Base-by-base conservation (phyloP, 805 yeast species). In the Ogataea minuta region DNA sequence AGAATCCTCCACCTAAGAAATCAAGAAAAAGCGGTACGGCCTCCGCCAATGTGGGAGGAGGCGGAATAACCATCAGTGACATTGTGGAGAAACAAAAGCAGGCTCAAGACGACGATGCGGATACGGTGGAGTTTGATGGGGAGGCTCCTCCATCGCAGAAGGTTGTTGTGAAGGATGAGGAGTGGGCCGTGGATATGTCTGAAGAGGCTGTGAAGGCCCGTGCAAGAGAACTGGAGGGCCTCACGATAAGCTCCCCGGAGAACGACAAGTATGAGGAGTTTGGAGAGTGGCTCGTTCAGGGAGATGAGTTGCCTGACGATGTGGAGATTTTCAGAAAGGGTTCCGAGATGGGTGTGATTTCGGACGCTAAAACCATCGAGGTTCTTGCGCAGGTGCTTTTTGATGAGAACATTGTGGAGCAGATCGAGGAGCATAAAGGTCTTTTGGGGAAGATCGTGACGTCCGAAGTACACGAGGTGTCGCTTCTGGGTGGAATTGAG, bases 171-270 rank as follows among this genome's bases (percentile, higher is more conserved):
- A 81, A 81, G 49, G 96, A 89, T 60, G 97, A 86, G 52, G 95
- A 87, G 51, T 91, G 98, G 98, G 88, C 96, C 13, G 96, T 90
- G 29, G 99, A 91, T 64, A 87, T 90, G 77, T 85, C 95, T 34
- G 93, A 86, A 63, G 98, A 89, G 68, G 98, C 98, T 43, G 87
- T 91, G 49, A 81, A 84, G 60, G 88, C 85, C 31, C 85, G 99
- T 68, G 96, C 95, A 31, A 70, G 79, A 54, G 95, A 86, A 62
- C 73, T 89, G 50, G 95, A 88, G 65, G 88, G 81, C 16, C 68
- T 77, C 39, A 65, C 63, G 40, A 41, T 68, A 23, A 65, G 63
- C 44, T 41, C 52, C 9, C 72, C 53, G 14, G 76, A 67, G 32
- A 65, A 61, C 34, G 74, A 71, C 44, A 72, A 67, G 44, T 82